Base-by-base conservation (phyloP, 805 yeast species). In the Sugiyamaella boreocaroliniensis region DNA sequence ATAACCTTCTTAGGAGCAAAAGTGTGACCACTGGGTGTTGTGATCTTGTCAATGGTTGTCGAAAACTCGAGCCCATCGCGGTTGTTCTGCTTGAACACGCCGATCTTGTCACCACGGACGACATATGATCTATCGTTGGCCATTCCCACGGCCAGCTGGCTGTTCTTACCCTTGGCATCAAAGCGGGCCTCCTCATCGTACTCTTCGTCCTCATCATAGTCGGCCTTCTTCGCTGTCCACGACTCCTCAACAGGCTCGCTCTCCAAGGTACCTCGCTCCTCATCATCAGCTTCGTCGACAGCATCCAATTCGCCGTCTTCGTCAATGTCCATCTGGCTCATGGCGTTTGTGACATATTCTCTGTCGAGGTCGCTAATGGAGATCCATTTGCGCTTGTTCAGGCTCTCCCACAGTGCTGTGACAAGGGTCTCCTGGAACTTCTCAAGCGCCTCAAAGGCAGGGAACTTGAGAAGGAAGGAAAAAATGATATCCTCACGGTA, bases 41-140 rank as follows among this genome's bases (percentile, higher is more conserved):
- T 64, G 32, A 89, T 65, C 56, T 81, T 76, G 43, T 78, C 78
- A 54, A 89, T 85, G 0, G 95, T 79, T 4, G 95, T 81, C 18
- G 78, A 70, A 61, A 78, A 88, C 53, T 81, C 78, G 47, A 89
- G 68, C 42, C 75, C 78, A 16, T 75, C 75, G 29, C 66, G 64
- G 14, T 72, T 76, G 37, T 76, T 77, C 16, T 82, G 77, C 61
- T 76, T 83, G 70, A 89, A 88, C 4, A 89, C 89, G 34, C 96
- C 96, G 52, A 89, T 72, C 58, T 80, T 80, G 65, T 86, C 72
- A 14, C 89, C 96, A 59, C 95, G 80, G 0, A 85, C 82, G 29
- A 89, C 90, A 65, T 78, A 89, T 0, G 95, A 78, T 37, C 93
- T 75, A 61, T 86, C 83, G 59, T 82, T 82, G 51, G 76, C 77